phyloP scores from a whole-genome alignment of 352 stramenopile species.

The Pythium phragmiticola region DNA sequence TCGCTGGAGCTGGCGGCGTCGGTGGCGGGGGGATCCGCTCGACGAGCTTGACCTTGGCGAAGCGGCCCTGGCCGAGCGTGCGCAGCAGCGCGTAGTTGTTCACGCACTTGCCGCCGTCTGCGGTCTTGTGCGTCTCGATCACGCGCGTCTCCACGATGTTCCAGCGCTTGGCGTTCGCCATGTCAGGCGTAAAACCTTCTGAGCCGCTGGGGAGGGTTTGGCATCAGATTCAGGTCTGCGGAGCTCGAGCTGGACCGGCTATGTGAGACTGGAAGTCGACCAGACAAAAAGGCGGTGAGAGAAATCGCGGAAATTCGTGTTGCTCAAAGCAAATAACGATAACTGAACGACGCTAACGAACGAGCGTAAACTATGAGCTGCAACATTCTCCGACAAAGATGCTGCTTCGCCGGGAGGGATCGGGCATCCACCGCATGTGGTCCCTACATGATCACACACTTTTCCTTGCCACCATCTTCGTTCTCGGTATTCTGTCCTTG shows the following conservation, averaged over 20 bases:
- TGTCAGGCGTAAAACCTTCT: neutral
- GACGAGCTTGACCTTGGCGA: conserved; percentile 86
- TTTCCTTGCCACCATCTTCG: conserved; percentile 6
- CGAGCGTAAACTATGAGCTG: neutral
- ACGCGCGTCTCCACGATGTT: conserved; percentile 67
- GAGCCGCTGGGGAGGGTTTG: neutral
- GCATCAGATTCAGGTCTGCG: neutral
- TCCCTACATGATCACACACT: conserved; percentile 12
- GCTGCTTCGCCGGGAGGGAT: neutral
- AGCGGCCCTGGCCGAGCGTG: conserved; percentile 71
- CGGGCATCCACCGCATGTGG: neutral
- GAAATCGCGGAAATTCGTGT: neutral
- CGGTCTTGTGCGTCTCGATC: conserved; percentile 48
- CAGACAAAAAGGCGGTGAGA: neutral
- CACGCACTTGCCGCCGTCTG: conserved; percentile 52
- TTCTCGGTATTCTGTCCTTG: neutral
- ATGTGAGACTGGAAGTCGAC: neutral
- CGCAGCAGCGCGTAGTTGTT: conserved; percentile 82
- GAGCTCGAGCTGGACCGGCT: neutral
- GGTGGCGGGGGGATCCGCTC: conserved; percentile 43
- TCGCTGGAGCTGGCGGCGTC: neutral
- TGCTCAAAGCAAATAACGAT: too few relatives aligned
- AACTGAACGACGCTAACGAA: neutral
- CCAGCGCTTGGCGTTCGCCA: conserved; percentile 39
- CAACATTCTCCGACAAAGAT: neutral